Conservation (phyloP, 768 basidiomycete species). For the Rhodotorula diobovata region DNA sequence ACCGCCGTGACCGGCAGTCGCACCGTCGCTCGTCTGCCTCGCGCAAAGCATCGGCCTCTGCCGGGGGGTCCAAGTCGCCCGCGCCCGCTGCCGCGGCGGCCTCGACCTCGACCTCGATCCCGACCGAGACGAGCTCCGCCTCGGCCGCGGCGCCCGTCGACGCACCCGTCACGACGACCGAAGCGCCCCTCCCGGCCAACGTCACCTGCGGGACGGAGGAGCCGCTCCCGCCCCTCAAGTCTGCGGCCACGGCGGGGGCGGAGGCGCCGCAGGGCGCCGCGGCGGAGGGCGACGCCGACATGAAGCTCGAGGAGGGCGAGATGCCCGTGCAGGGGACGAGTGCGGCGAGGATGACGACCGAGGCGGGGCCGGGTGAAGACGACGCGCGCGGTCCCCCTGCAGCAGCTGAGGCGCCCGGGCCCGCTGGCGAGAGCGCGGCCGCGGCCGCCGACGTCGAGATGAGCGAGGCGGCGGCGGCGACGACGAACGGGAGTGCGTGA, state of each 20-base stretch:
- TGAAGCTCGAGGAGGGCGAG: conserved; percentile 1
- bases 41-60: too few species aligned
- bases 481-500: background rate
- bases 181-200: conserved; percentile 14
- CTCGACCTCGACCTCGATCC: background rate
- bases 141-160: background rate
- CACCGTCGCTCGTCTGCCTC: background rate
- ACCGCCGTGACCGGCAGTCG: conserved; percentile 26
- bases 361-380: conserved; percentile 24
- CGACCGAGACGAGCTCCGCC: conserved; percentile 10
- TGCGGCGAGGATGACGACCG: conserved; percentile 35
- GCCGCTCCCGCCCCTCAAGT: conserved; percentile 4
- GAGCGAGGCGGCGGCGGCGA: background rate
- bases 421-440: background rate
- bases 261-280: conserved; percentile 1
- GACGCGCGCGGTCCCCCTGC: background rate
- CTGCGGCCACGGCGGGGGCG: conserved; percentile 1
- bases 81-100: background rate
- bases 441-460: conserved; percentile 16
- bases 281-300: background rate
- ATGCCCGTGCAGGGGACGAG: conserved; percentile 33
- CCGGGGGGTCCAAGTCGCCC: background rate
- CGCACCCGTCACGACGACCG: conserved; percentile 10
- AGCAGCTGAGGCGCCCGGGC: too few species aligned
- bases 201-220: conserved; percentile 27